phyloP scores from a whole-genome alignment of 441 rosid species.

The Erysimum cheiri region DNA sequence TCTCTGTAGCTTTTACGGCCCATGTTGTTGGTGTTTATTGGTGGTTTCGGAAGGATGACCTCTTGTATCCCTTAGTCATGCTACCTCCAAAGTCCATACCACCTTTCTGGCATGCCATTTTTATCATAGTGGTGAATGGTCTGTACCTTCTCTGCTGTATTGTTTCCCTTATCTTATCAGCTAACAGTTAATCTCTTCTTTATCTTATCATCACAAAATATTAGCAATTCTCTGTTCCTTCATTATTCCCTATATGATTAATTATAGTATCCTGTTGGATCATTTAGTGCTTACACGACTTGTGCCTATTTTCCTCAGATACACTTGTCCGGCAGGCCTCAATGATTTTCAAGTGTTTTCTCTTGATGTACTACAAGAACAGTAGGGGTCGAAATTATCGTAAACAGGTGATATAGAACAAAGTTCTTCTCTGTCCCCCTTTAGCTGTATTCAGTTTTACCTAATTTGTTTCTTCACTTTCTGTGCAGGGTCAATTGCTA shows the following conservation, averaged over 20 bases:
- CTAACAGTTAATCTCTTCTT: neutral
- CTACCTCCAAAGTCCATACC: constrained; percentile 69
- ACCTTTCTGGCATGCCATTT: constrained; percentile 76
- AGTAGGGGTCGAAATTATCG: constrained; percentile 62
- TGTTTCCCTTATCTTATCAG: constrained; percentile 10
- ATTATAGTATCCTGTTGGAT: constrained; percentile 30
- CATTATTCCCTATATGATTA: constrained; percentile 4
- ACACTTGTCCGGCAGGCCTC: constrained; percentile 64
- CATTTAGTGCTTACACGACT: constrained; percentile 25
- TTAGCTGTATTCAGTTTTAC: constrained; percentile 17
- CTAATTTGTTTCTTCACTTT: neutral
- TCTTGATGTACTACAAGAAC: constrained; percentile 65
- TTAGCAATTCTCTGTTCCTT: constrained; percentile 11
- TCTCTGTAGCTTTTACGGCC: constrained; percentile 48
- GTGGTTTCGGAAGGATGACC: constrained; percentile 62
- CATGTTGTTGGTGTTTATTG: constrained; percentile 65
- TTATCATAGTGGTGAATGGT: constrained; percentile 68
- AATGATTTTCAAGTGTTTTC: constrained; percentile 62
- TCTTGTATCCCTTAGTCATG: constrained; percentile 61
- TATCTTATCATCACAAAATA: constrained; percentile 11
- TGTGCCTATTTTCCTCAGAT: constrained; percentile 51
- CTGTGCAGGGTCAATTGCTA: constrained; percentile 63
- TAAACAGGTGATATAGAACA: constrained; percentile 53
- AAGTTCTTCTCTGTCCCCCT: neutral
- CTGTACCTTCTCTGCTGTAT: constrained; percentile 33